Base-by-base conservation (phyloP, 108 stramenopile genomes). In the Cyclotella distinguenda region DNA sequence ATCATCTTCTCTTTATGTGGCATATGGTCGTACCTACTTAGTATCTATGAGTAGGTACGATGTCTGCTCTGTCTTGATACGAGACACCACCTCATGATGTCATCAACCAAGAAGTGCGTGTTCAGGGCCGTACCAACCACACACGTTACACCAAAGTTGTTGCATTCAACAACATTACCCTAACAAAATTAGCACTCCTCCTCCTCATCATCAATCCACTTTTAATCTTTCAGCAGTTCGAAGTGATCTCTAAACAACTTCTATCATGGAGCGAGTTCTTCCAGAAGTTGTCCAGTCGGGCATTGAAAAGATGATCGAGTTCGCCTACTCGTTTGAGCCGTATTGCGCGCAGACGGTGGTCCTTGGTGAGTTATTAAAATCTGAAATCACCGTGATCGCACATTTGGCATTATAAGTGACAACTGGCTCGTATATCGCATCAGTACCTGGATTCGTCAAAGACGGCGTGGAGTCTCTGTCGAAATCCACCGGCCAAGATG, bases 291-390 rank as follows among this genome's bases (percentile, higher is more conserved):
- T 58, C 49, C 50, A 33, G 23, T 40, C 45, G 44, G 72, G 74
- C 49, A 78, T 94, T 39, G 85, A 90, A 39, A 57, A 23, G 11
- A 61, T 52, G 48, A 70, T 94, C 51, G 86, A 87, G 57, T 71
- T 55, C 22, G 74, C 89, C 9, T 94, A 94, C 71, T 78, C 83
- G 21, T 84, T 87, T 38, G 81, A 81, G 39, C 82, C 86, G 10
- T 63, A 84, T 43, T 77, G 60, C 25, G 90, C 83, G 43, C 83
- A 83, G 15, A 95, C 90, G 10, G 81, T 95, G 8, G 79, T 90
- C 39, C 73, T 95, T 10, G 93, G 93, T 94, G 78, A 77, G 93
- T 88, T n/a, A n/a, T n/a, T n/a, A n/a, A n/a, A n/a, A n/a, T 56
- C 62, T 74, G 21, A 9, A 25, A 27, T 22, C 16, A 42, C 4